These are phyloP conservation scores for Eudorina sp. DNA, from an alignment of 139 green algal genomes.

Conservation along the genomic window DNA sequence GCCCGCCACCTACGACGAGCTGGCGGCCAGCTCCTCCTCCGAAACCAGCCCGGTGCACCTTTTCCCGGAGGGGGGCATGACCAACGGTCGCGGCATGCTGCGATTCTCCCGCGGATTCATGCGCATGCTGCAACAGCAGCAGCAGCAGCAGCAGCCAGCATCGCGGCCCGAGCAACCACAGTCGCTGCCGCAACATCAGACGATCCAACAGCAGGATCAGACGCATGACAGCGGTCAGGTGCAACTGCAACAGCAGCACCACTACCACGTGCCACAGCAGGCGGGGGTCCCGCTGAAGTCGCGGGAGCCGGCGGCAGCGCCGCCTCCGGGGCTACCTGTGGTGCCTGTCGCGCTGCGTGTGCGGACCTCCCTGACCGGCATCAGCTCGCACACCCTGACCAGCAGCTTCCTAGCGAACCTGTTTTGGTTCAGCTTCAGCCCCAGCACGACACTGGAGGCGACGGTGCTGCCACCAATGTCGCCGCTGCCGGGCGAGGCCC, in stretches of 20 bases:
- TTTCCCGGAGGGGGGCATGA: constrained; percentile 81
- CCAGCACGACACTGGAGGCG: constrained; percentile 59
- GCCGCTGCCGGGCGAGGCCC: constrained; percentile 56
- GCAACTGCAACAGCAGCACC: neutral
- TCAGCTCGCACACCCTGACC: constrained; percentile 66
- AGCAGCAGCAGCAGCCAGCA: neutral
- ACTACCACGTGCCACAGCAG: neutral
- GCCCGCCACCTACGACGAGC: constrained; percentile 55
- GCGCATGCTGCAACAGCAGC: constrained; percentile 54
- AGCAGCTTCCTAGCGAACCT: constrained; percentile 73
- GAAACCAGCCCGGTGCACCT: constrained; percentile 40
- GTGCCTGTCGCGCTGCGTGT: constrained; percentile 70
- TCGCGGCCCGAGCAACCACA: neutral
- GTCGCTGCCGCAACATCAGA: neutral
- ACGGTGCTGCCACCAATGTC: constrained; percentile 69
- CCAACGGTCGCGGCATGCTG: constrained; percentile 73
- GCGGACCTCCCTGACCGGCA: constrained; percentile 24
- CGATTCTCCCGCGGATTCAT: constrained; percentile 74
- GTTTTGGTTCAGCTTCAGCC: constrained; percentile 63
- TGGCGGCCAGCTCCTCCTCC: constrained; percentile 25
- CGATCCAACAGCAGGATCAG: neutral
- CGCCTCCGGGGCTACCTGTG: constrained; percentile 53
- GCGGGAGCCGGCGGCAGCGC: neutral
- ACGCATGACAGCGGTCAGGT: neutral
- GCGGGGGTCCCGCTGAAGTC: neutral